These are phyloP conservation scores for Saccharomyces hybrid DNA, from an alignment of 1,139 yeast species.

Conservation along the genomic window DNA sequence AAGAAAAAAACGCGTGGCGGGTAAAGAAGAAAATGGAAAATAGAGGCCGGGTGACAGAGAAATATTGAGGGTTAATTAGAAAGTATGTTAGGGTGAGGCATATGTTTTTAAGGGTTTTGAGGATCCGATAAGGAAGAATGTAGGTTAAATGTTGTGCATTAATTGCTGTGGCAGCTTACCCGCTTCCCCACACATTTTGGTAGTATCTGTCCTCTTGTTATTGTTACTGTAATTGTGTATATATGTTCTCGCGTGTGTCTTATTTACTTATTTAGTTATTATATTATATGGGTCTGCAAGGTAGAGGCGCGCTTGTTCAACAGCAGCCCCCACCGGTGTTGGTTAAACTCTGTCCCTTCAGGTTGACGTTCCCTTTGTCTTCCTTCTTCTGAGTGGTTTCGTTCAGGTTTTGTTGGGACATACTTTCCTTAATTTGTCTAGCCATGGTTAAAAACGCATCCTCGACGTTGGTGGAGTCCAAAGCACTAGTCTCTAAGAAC, in stretches of 20 bases:
- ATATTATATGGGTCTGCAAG: not conserved
- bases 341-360: constrained; percentile 82
- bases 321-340: constrained; percentile 71
- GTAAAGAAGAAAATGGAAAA: not conserved
- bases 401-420: constrained; percentile 58
- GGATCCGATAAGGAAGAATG: not conserved
- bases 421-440: constrained; percentile 92
- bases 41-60: not conserved
- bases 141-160: not conserved
- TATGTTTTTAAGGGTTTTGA: not conserved
- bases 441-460: constrained; percentile 99
- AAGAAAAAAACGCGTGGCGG: not conserved
- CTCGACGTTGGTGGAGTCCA: constrained; percentile 92
- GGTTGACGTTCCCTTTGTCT: constrained; percentile 68
- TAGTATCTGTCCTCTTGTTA: not conserved
- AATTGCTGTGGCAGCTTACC: too few relatives aligned
- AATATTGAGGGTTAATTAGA: not conserved
- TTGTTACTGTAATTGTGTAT: not conserved
- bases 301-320: constrained; percentile 17
- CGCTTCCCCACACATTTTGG: too few relatives aligned
- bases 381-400: constrained; percentile 32
- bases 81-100: not conserved
- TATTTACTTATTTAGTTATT: not conserved
- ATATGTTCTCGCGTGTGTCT: not conserved
- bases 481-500: constrained; percentile 93